phyloP scores from a whole-genome alignment of 23 red algal species.

The Pyropia haitanensis region DNA sequence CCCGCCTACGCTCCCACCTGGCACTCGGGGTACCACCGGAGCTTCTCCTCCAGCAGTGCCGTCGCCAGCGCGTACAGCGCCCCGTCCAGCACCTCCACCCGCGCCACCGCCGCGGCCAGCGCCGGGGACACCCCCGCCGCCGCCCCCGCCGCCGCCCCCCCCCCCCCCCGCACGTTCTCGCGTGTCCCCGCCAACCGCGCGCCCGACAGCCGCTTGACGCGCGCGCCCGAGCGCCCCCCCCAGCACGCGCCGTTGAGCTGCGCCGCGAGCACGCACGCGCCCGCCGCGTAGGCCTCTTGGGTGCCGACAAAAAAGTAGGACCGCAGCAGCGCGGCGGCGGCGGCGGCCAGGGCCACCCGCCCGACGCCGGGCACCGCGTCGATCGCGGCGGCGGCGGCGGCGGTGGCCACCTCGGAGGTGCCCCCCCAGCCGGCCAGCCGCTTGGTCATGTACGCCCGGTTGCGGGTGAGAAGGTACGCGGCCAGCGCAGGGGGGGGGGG shows the following conservation, averaged over 20 bases:
- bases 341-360: slow-evolving; percentile 20
- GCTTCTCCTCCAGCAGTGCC: slow-evolving; percentile 16
- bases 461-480: slow-evolving; percentile 28
- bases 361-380: slow-evolving; percentile 14
- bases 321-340: slow-evolving; percentile 14
- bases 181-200: slow-evolving; percentile 3
- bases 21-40: slow-evolving; percentile 14
- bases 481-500: neutral
- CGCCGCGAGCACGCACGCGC: slow-evolving; percentile 29
- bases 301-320: slow-evolving; percentile 66
- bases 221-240: slow-evolving; percentile 1
- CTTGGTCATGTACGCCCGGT: slow-evolving; percentile 66
- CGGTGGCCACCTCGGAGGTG: slow-evolving; percentile 13
- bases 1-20: too few relatives aligned
- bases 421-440: slow-evolving; percentile 21
- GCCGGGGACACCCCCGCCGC: slow-evolving; percentile 2
- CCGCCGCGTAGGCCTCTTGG: slow-evolving; percentile 36
- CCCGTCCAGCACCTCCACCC: slow-evolving; percentile 17
- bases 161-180: slow-evolving; percentile 6
- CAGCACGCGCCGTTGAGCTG: slow-evolving; percentile 42
- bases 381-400: slow-evolving; percentile 19
- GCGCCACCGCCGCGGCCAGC: slow-evolving; percentile 8
- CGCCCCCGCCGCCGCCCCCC: neutral
- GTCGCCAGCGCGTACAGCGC: slow-evolving; percentile 32
- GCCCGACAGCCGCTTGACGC: neutral